Conservation (phyloP, 202 grass and related monocot species). For the Zizania palustris region DNA sequence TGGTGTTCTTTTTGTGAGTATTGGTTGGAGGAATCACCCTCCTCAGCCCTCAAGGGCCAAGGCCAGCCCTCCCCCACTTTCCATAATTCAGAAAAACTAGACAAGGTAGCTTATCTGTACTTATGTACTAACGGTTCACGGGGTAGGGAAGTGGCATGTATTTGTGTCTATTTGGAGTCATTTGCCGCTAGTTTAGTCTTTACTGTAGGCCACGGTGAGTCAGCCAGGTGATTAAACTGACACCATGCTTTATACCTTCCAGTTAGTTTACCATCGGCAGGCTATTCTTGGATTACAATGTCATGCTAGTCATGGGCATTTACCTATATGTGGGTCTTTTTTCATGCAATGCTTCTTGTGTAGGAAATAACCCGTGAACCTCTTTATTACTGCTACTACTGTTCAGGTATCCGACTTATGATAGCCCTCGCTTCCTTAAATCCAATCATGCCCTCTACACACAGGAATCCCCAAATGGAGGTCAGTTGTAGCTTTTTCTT, state of each 20-base stretch:
- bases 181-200: slow-evolving; percentile 18
- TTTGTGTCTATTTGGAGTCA: slow-evolving; percentile 7
- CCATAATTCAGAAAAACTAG: neutral
- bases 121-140: slow-evolving; percentile 38
- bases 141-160: slow-evolving; percentile 2
- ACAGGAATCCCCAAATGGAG: neutral
- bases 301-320: neutral
- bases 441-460: neutral
- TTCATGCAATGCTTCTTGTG: neutral
- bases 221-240: slow-evolving; percentile 25
- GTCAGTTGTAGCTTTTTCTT: no score
- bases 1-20: slow-evolving; percentile 49
- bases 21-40: slow-evolving; percentile 46
- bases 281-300: neutral
- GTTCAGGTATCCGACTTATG: neutral
- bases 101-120: slow-evolving; percentile 31
- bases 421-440: neutral
- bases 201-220: neutral
- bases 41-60: neutral
- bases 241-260: neutral
- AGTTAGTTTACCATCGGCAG: neutral
- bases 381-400: neutral
- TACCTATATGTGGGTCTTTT: neutral
- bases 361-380: slow-evolving; percentile 19
- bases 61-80: slow-evolving; percentile 31